Evolutionary conservation across 1,284 basidiomycete species (phyloP).

Genomic region (Vanrija humicola): DNA sequence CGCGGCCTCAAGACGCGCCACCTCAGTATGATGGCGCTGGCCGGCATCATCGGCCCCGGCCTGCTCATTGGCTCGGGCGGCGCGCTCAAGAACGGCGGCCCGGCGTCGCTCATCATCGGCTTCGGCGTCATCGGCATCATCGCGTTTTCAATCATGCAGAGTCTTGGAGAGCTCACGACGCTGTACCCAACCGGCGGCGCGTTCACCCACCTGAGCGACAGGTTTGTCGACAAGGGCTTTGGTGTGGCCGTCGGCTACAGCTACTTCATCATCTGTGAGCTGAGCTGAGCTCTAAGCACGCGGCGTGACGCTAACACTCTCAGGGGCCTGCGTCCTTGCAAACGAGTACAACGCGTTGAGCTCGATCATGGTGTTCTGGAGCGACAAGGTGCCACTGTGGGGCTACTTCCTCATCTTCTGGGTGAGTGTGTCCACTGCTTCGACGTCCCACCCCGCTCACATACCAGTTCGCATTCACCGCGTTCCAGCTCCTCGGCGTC

Average conservation of each 20-base stretch:
- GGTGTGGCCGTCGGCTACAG: constrained; percentile 26
- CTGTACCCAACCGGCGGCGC: constrained; percentile 21
- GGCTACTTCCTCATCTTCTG: constrained; percentile 24
- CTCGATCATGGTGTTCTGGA: constrained; percentile 17
- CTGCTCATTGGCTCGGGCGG: constrained; percentile 24
- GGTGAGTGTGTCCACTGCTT: constrained; percentile 6
- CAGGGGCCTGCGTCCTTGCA: constrained; percentile 22
- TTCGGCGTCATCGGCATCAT: constrained; percentile 24
- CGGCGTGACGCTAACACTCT: neutral
- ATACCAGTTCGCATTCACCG: constrained; percentile 25
- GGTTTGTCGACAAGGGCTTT: constrained; percentile 25
- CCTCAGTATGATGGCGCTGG: constrained; percentile 33
- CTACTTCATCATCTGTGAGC: constrained; percentile 12
- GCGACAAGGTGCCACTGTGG: constrained; percentile 19
- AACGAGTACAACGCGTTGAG: constrained; percentile 30
- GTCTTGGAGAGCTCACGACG: constrained; percentile 24
- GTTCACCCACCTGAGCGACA: constrained; percentile 22
- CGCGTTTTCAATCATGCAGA: constrained; percentile 24
- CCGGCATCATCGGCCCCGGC: constrained; percentile 23
- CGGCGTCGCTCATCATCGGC: constrained; percentile 23
- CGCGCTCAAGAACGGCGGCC: constrained; percentile 18
- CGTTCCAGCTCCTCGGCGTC: constrained; percentile 28
- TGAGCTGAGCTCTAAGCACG: no score
- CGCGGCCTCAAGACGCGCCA: constrained; percentile 29
- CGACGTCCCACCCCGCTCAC: constrained; percentile 4